phyloP scores from a whole-genome alignment of 139 green algal species.

The Trebouxia sp. region DNA sequence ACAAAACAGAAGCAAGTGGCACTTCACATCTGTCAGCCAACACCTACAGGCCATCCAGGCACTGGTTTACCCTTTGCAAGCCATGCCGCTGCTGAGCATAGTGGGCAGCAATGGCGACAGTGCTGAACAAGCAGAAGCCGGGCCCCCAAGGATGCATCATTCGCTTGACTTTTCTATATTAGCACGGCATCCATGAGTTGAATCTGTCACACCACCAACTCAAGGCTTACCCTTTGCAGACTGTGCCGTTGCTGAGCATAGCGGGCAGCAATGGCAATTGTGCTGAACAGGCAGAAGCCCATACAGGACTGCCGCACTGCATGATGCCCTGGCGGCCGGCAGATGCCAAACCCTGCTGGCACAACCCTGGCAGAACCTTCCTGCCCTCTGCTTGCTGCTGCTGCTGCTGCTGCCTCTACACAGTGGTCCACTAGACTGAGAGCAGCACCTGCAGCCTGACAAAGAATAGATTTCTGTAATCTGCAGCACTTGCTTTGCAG shows the following conservation, averaged over 20 bases:
- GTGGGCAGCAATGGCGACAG: not conserved
- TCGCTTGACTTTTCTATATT: not conserved
- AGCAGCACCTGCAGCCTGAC: constrained; percentile 44
- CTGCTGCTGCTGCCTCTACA: constrained; percentile 14
- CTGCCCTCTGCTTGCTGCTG: not conserved
- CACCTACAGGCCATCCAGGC: too few relatives aligned
- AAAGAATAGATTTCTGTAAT: not conserved
- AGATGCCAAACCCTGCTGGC: constrained; percentile 70
- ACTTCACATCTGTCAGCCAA: too few relatives aligned
- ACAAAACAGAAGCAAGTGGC: too few relatives aligned
- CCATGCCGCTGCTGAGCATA: not conserved
- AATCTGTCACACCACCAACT: not conserved
- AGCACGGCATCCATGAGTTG: not conserved
- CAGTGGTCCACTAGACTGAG: constrained; percentile 48
- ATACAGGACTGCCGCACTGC: constrained; percentile 68
- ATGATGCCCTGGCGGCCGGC: constrained; percentile 88
- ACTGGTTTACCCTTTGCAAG: too few relatives aligned
- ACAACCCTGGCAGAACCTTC: not conserved
- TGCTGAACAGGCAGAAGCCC: constrained; percentile 92
- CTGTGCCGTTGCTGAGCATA: constrained; percentile 53
- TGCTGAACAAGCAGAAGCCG: constrained; percentile 2
- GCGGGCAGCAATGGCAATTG: constrained; percentile 68
- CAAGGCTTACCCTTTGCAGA: constrained; percentile 37
- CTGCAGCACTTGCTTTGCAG: too few relatives aligned
- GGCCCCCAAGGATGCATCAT: too few relatives aligned